Evolutionary conservation across 306 rosid genomes (phyloP), one percentile per base, ranked within the genome.

Genomic region (Neltuma alba): DNA sequence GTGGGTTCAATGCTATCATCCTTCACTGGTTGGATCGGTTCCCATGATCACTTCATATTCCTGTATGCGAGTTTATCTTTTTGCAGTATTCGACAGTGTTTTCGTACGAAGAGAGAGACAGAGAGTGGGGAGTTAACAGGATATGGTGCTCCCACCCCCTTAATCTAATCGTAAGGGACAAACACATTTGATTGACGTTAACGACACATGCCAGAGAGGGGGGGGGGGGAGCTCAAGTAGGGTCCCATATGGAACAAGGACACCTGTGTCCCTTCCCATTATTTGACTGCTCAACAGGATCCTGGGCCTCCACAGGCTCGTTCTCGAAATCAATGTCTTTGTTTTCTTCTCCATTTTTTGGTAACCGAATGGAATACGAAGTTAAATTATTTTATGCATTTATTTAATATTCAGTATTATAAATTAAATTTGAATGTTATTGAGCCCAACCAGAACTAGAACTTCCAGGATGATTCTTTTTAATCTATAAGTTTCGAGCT

Each of bases 101-200:
- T 66, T 14, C 20, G 55, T 58, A 33, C 18, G 34, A 21, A 63
- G 15, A 62, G 18, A 61, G 27, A 10, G 63, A 76, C 9, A 77
- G 42, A 47, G 14, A 45, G 6, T 12, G 23, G 36, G 21, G 16
- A 62, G 36, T n/a, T 34, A 33, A 76, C 9, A 64, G 50, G 72
- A 48, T 52, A 64, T 27, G 15, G 40, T 54, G 67, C 14, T 41
- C 55, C 75, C 75, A 77, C 55, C 52, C 15, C 25, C 27, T 36
- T 73, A 15, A 20, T 64, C 38, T 21, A 47, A 27, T 30, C 0
- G 33, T 16, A 10, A 50, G 81, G 33, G 74, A 77, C 74, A 50
- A 36, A 50, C 73, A 64, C 37, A 37, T 31, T 44, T 62, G 63
- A 64, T 47, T 33, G 36, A 63, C 62, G 62, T 60, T 60, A 60